phyloP scores from a whole-genome alignment of 768 basidiomycete species.

The Erythrobasidium yunnanense region DNA sequence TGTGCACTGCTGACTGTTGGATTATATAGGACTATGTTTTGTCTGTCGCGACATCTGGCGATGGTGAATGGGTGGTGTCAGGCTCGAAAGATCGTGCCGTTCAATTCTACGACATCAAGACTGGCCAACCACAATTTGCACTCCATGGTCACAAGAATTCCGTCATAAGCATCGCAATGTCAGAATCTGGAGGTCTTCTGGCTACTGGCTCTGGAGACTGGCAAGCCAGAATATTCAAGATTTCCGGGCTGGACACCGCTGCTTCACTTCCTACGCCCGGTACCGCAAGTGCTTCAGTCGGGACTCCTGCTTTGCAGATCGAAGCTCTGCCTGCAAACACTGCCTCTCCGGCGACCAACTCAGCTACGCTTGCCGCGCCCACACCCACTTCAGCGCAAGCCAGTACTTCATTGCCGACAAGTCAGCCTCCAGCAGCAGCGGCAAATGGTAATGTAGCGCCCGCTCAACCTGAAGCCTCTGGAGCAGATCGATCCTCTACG shows the following conservation, averaged over 20 bases:
- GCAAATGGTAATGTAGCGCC: too few species aligned
- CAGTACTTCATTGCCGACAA: too few species aligned
- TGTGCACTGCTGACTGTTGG: background rate
- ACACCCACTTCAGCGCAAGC: too few species aligned
- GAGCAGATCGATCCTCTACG: too few species aligned
- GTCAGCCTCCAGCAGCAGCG: too few species aligned
- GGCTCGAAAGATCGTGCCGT: constrained; percentile 93
- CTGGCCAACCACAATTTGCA: constrained; percentile 77
- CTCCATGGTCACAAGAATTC: constrained; percentile 69
- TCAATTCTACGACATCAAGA: constrained; percentile 78
- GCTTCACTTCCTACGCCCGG: too few species aligned
- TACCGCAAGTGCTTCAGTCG: too few species aligned
- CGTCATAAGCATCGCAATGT: constrained; percentile 63
- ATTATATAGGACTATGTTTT: constrained; percentile 56
- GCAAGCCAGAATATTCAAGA: constrained; percentile 68
- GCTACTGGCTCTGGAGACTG: constrained; percentile 65
- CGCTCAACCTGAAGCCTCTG: too few species aligned
- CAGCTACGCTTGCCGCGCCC: too few species aligned
- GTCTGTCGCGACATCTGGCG: constrained; percentile 70
- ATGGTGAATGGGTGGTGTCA: constrained; percentile 88
- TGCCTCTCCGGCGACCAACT: too few species aligned
- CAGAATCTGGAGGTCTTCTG: constrained; percentile 52
- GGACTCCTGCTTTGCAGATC: too few species aligned
- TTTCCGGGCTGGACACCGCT: constrained; percentile 56
- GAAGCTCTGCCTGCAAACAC: too few species aligned